Base-by-base conservation (phyloP, 805 yeast species). In the Yamadazyma laniorum region DNA sequence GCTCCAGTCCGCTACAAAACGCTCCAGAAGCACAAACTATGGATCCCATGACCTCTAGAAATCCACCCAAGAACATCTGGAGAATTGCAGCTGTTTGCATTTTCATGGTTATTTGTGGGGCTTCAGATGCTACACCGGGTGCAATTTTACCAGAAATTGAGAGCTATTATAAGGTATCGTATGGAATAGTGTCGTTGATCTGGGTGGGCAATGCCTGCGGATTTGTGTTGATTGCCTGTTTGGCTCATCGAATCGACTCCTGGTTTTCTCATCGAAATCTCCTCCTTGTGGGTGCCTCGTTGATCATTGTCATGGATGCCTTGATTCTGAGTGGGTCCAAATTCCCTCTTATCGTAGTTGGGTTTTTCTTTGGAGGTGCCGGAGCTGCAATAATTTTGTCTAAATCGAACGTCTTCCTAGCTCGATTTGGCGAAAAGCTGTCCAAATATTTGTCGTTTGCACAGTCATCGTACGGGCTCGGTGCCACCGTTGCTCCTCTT, bases 401-500 rank as follows among this genome's bases (percentile, higher is more conserved):
- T 5, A 79, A 76, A 44, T 65, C 65, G 30, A 79, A 78, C 48
- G 69, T 77, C n/a, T 78, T 76, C 46, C 43, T 77, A 14, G 59
- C 79, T 3, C 56, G 69, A 39, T 59, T 81, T 25, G 34, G 35
- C 6, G 67, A 69, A 18, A 75, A 77, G 42, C 71, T 77, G 34
- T 77, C 83, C 32, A 75, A 71, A 37, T 65, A 75, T 42, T 67
- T 82, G 59, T 86, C 90, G 1, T 56, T 70, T 18, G 62, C 76
- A 40, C 91, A 85, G 60, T 90, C 86, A 1, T 53, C 68, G 11
- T 85, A 83, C 55, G 95, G 95, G 1, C 48, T 77, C 3, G 89
- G 90, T 2, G 86, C 89, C 1, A 79, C 85, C 32, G 48, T 80
- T 1, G 72, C 87, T 1, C 90, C 95, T 1, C 70, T 85, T 13